These are phyloP conservation scores for Torulaspora gathmanii DNA, from an alignment of 805 yeast genomes.

Conservation along the genomic window DNA sequence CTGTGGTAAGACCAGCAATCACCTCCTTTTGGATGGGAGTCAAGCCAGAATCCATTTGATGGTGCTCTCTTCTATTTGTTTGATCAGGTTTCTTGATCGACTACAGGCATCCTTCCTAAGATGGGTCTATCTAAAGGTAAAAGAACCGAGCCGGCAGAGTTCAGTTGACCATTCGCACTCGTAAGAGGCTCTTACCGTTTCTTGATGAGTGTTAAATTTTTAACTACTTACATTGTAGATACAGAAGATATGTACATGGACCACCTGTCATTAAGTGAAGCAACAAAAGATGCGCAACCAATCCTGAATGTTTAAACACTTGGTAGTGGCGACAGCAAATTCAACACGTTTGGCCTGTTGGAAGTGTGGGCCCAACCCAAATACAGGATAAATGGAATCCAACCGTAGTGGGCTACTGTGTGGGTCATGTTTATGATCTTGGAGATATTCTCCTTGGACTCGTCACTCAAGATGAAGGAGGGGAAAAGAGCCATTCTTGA, in stretches of 20 bases:
- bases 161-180: too few relatives aligned
- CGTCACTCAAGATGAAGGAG: constrained; percentile 37
- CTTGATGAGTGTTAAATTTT: not conserved
- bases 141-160: too few relatives aligned
- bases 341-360: constrained; percentile 76
- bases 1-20: constrained; percentile 74
- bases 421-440: constrained; percentile 78
- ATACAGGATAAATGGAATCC: constrained; percentile 92
- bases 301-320: constrained; percentile 26
- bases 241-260: constrained; percentile 12
- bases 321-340: constrained; percentile 37
- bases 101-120: not conserved
- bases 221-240: constrained; percentile 8
- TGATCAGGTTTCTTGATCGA: not conserved
- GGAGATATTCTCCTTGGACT: constrained; percentile 73
- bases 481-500: constrained; percentile 32
- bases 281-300: not conserved
- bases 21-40: constrained; percentile 46
- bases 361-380: constrained; percentile 81
- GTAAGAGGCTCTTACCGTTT: too few relatives aligned
- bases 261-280: constrained; percentile 3
- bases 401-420: constrained; percentile 89
- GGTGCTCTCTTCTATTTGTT: not conserved
- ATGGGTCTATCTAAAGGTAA: not conserved
- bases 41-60: constrained; percentile 6